phyloP scores from a whole-genome alignment of 179 eudicot species.

The Heliamphora pulchella region DNA sequence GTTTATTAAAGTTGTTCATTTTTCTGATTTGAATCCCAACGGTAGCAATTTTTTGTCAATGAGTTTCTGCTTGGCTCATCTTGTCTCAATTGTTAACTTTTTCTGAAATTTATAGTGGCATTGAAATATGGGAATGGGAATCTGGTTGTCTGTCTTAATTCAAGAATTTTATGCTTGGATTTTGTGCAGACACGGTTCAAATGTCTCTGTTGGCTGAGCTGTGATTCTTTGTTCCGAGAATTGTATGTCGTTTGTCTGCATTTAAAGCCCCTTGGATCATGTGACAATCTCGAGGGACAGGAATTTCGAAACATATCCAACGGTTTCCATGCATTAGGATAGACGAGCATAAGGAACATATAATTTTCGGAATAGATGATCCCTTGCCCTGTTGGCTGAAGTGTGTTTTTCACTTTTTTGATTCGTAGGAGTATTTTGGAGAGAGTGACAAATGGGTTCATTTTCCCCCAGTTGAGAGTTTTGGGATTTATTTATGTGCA shows the following conservation, averaged over 20 bases:
- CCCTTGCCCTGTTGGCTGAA: background rate
- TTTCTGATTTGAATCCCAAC: background rate
- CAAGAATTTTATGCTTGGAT: background rate
- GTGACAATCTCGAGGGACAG: too few species aligned
- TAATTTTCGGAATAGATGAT: too few species aligned
- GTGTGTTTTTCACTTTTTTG: background rate
- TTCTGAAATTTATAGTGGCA: background rate
- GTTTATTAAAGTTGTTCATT: background rate
- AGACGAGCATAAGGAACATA: too few species aligned
- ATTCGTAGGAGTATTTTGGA: background rate
- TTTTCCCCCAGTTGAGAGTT: too few species aligned
- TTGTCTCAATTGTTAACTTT: background rate
- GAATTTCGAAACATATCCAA: too few species aligned
- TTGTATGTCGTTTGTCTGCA: too few species aligned
- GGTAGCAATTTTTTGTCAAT: background rate
- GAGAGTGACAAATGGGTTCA: background rate
- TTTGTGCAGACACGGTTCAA: background rate
- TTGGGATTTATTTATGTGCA: background rate
- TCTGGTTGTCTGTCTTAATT: slow-evolving; percentile 8
- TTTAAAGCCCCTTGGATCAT: too few species aligned
- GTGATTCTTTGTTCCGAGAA: background rate
- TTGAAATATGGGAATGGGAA: background rate
- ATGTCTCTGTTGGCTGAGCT: background rate
- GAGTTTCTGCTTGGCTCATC: background rate
- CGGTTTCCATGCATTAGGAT: too few species aligned